Percentiles rank a stretch among this genome's conserved stretches.
These are phyloP conservation scores for Aspergillus taichungensis DNA, from an alignment of 495 filamentous ascomycete genomes.

Conservation along the genomic window DNA sequence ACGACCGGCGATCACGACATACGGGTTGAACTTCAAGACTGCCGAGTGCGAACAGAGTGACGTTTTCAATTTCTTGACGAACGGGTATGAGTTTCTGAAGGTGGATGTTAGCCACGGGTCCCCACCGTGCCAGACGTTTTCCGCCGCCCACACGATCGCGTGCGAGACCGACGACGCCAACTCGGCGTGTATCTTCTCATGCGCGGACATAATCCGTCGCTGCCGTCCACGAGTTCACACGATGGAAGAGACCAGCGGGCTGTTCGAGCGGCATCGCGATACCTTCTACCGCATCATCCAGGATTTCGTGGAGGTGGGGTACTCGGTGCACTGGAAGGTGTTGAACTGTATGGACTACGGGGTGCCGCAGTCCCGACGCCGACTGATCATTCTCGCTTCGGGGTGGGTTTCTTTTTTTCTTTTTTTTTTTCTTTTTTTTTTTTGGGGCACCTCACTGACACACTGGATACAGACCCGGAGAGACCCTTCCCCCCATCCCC, in stretches of 20 bases:
- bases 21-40: conserved; percentile 52
- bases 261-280: conserved; percentile 38
- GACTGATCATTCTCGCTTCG: conserved; percentile 72
- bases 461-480: conserved; percentile 51
- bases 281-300: conserved; percentile 53
- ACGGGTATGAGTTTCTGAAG: conserved; percentile 16
- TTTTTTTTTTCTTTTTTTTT: neutral
- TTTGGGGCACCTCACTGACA: conserved; percentile 8
- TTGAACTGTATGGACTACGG: conserved; percentile 51
- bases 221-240: conserved; percentile 65
- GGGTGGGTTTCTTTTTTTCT: conserved; percentile 44
- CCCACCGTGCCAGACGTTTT: conserved; percentile 79
- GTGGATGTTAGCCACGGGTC: conserved; percentile 75
- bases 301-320: conserved; percentile 56
- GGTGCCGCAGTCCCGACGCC: conserved; percentile 47
- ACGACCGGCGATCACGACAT: conserved; percentile 45
- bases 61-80: conserved; percentile 22
- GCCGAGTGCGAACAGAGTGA: conserved; percentile 26
- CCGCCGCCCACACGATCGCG: conserved; percentile 59
- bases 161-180: conserved; percentile 66
- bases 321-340: conserved; percentile 56
- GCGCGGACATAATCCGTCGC: conserved; percentile 47
- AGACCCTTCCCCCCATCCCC: conserved; percentile 63
- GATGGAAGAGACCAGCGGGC: conserved; percentile 74
- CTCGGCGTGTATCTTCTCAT: conserved; percentile 58